Conservation (phyloP, 768 basidiomycete genomes). For the Pulveroboletus sp. region DNA sequence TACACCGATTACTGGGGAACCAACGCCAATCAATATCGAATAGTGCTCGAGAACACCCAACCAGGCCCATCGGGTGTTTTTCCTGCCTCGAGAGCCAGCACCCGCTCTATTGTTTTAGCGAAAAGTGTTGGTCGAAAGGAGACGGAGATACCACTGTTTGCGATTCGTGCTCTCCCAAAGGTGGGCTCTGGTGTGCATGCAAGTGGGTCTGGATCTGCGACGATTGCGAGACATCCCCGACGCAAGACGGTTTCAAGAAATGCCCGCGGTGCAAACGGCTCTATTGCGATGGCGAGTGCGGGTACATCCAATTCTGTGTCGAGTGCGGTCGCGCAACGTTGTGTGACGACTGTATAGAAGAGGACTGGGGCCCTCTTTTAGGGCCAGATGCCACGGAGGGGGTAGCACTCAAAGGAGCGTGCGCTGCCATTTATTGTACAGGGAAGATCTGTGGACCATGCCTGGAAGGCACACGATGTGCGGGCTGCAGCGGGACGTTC, state of each 20-base stretch:
- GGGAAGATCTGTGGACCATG: slow-evolving; percentile 14
- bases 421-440: not conserved
- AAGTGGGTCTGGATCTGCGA: slow-evolving; percentile 21
- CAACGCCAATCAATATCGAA: not conserved
- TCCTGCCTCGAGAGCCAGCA: slow-evolving; percentile 2
- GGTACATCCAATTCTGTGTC: slow-evolving; percentile 20
- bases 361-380: slow-evolving; percentile 7
- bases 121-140: slow-evolving; percentile 18
- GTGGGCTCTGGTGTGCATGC: slow-evolving; percentile 21
- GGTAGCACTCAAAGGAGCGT: slow-evolving; percentile 4
- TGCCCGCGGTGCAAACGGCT: slow-evolving; percentile 17
- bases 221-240: slow-evolving; percentile 14
- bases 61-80: slow-evolving; percentile 11
- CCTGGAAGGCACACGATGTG: slow-evolving; percentile 6
- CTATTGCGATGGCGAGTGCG: slow-evolving; percentile 19
- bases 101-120: slow-evolving; percentile 10
- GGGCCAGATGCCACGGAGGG: slow-evolving; percentile 8
- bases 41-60: slow-evolving; percentile 10
- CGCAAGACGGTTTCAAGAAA: slow-evolving; percentile 3
- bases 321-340: slow-evolving; percentile 18
- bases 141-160: slow-evolving; percentile 12
- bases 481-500: slow-evolving; percentile 8
- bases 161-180: slow-evolving; percentile 13
- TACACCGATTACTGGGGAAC: not conserved
- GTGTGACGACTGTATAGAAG: slow-evolving; percentile 26